Conservation (phyloP, 768 basidiomycete genomes). For the Trametes punicea region DNA sequence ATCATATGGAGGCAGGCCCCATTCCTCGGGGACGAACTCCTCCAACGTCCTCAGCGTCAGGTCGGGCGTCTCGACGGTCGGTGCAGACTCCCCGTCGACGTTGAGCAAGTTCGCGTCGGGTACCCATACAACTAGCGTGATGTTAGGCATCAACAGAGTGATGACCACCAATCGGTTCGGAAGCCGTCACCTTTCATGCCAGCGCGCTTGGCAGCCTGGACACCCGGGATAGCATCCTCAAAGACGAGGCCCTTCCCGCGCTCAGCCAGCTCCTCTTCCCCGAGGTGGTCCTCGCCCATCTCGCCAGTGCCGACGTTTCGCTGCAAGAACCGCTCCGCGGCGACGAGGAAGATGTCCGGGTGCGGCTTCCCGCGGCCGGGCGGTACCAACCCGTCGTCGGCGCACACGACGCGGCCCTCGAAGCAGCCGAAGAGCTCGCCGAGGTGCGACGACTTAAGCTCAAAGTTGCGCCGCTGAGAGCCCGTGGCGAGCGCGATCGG, state of each 20-base stretch:
- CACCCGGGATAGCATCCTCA: constrained; percentile 75
- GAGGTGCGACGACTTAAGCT: constrained; percentile 61
- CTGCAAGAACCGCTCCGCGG: constrained; percentile 59
- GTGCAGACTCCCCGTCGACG: constrained; percentile 41
- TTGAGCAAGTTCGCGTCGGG: constrained; percentile 66
- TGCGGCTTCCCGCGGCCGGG: constrained; percentile 63
- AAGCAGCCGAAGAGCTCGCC: constrained; percentile 68
- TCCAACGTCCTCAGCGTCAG: constrained; percentile 59
- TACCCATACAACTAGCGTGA: constrained; percentile 70
- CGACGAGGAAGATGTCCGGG: constrained; percentile 77
- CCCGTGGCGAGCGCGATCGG: constrained; percentile 85
- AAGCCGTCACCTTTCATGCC: constrained; percentile 73
- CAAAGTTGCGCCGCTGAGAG: constrained; percentile 60
- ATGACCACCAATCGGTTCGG: neutral
- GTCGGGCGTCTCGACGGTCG: constrained; percentile 52
- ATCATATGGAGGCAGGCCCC: constrained; percentile 75
- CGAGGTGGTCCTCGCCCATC: constrained; percentile 31
- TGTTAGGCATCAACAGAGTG: neutral
- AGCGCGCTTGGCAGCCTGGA: constrained; percentile 78
- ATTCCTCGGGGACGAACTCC: constrained; percentile 75
- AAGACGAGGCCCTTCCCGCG: constrained; percentile 71
- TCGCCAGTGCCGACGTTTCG: constrained; percentile 49
- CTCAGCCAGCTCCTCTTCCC: constrained; percentile 41
- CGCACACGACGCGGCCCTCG: constrained; percentile 64
- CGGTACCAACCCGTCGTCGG: constrained; percentile 56